Evolutionary conservation across 805 yeast genomes (phyloP).

Genomic region (Blastobotrys robertii): DNA sequence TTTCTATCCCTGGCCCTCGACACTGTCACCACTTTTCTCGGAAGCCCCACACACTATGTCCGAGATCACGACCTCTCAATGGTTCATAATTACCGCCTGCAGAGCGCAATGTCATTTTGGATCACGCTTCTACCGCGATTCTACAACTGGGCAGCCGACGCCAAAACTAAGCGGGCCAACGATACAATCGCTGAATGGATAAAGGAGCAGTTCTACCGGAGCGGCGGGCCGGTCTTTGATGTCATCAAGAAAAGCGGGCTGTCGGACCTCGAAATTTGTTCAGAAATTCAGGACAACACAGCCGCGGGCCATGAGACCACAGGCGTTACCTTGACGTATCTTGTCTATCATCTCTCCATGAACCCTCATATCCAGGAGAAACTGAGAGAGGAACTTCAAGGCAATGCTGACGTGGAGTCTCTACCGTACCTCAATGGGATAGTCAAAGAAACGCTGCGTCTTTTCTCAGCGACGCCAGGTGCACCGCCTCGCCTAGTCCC

Average conservation of each 20-base stretch:
- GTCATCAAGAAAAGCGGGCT: conserved; percentile 21
- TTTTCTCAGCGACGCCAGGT: conserved; percentile 67
- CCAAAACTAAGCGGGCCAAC: conserved; percentile 29
- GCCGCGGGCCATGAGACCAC: conserved; percentile 76
- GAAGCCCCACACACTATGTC: conserved; percentile 44
- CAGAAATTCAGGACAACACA: conserved; percentile 51
- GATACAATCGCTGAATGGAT: conserved; percentile 36
- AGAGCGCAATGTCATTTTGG: conserved; percentile 56
- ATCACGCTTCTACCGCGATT: conserved; percentile 48
- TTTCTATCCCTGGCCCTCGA: conserved; percentile 69
- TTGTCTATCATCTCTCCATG: conserved; percentile 49
- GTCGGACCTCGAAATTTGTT: conserved; percentile 28
- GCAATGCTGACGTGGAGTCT: conserved; percentile 37
- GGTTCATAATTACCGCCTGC: conserved; percentile 38
- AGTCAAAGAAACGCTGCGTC: conserved; percentile 48
- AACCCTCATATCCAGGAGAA: conserved; percentile 38
- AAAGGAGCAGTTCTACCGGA: conserved; percentile 22
- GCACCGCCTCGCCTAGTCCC: conserved; percentile 54
- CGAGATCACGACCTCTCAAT: conserved; percentile 31
- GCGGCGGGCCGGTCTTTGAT: conserved; percentile 6
- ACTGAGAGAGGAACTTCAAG: conserved; percentile 38
- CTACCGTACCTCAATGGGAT: conserved; percentile 54
- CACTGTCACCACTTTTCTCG: conserved; percentile 44
- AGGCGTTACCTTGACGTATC: conserved; percentile 50
- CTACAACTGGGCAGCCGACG: conserved; percentile 41